These are phyloP conservation scores for Fusarium chaquense DNA, from an alignment of 2,329 filamentous ascomycete genomes.

Conservation along the genomic window DNA sequence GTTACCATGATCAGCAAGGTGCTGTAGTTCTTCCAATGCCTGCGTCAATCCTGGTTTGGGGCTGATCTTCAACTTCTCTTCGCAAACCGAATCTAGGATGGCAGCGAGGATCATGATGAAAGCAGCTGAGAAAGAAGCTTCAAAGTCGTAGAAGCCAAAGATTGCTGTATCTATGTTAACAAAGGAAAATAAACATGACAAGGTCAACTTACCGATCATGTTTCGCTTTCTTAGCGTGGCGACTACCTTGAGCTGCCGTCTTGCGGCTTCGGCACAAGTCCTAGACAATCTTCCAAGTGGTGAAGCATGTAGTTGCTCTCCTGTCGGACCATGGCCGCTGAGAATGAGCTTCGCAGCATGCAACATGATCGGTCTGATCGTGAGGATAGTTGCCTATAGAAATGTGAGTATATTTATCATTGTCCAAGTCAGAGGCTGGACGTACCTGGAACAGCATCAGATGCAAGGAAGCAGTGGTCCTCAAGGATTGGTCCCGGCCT, in stretches of 20 bases:
- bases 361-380: slow-evolving; percentile 48
- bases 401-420: neutral
- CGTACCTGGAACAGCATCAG: slow-evolving; percentile 51
- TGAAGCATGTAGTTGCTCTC: slow-evolving; percentile 42
- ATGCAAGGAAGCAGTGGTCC: slow-evolving; percentile 50
- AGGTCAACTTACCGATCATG: slow-evolving; percentile 42
- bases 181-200: accelerated
- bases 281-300: slow-evolving; percentile 46
- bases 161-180: slow-evolving; percentile 29
- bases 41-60: slow-evolving; percentile 45
- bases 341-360: slow-evolving; percentile 49
- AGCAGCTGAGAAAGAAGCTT: slow-evolving; percentile 46
- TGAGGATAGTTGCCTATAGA: slow-evolving; percentile 48
- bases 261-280: slow-evolving; percentile 49
- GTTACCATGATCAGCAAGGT: slow-evolving; percentile 47
- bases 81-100: slow-evolving; percentile 44
- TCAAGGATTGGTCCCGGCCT: slow-evolving; percentile 45
- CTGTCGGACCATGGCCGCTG: slow-evolving; percentile 40
- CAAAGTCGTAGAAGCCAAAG: slow-evolving; percentile 47
- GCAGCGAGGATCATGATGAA: slow-evolving; percentile 48
- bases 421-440: accelerated
- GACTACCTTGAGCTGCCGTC: slow-evolving; percentile 47
- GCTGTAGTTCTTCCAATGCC: slow-evolving; percentile 47
- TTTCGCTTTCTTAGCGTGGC: slow-evolving; percentile 48
- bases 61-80: slow-evolving; percentile 43